These are phyloP conservation scores for Ascochyta rabiei DNA, from an alignment of 2,329 filamentous ascomycete species.

Conservation along the genomic window DNA sequence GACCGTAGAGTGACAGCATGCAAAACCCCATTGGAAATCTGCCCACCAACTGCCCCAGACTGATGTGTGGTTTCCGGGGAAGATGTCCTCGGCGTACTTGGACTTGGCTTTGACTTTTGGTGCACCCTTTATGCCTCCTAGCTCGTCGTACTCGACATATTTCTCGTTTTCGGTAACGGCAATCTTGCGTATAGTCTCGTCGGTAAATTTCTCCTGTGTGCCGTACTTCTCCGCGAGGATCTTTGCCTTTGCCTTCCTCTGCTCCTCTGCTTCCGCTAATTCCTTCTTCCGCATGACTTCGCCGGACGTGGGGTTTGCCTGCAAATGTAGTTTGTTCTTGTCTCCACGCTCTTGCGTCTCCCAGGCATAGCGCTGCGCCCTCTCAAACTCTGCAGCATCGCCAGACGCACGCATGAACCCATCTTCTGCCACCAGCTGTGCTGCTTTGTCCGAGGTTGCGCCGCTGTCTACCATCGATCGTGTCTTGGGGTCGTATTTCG, in stretches of 20 bases:
- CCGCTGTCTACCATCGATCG: slow-evolving; percentile 87
- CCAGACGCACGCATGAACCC: slow-evolving; percentile 88
- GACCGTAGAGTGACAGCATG: slow-evolving; percentile 89
- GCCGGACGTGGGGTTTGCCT: slow-evolving; percentile 94
- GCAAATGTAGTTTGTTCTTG: slow-evolving; percentile 82
- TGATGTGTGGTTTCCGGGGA: slow-evolving; percentile 87
- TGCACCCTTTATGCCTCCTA: slow-evolving; percentile 86
- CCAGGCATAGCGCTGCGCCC: slow-evolving; percentile 90
- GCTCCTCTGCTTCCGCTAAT: slow-evolving; percentile 71
- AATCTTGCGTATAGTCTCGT: slow-evolving; percentile 68
- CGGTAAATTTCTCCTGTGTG: slow-evolving; percentile 65
- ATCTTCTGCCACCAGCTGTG: slow-evolving; percentile 86
- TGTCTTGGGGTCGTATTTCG: slow-evolving; percentile 97
- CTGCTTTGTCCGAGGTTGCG: slow-evolving; percentile 78
- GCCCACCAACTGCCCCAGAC: slow-evolving; percentile 99
- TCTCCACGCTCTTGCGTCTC: slow-evolving; percentile 86
- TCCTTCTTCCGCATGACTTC: slow-evolving; percentile 84
- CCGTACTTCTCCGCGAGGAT: slow-evolving; percentile 84
- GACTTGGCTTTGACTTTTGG: slow-evolving; percentile 78
- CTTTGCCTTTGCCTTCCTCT: slow-evolving; percentile 71
- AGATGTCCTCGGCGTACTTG: slow-evolving; percentile 88
- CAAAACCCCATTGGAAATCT: slow-evolving; percentile 93
- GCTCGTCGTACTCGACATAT: slow-evolving; percentile 94
- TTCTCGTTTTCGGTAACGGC: slow-evolving; percentile 80
- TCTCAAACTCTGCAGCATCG: slow-evolving; percentile 91